phyloP scores from a whole-genome alignment of 2,329 filamentous ascomycete genomes.

The Harringtonia aguacate region DNA sequence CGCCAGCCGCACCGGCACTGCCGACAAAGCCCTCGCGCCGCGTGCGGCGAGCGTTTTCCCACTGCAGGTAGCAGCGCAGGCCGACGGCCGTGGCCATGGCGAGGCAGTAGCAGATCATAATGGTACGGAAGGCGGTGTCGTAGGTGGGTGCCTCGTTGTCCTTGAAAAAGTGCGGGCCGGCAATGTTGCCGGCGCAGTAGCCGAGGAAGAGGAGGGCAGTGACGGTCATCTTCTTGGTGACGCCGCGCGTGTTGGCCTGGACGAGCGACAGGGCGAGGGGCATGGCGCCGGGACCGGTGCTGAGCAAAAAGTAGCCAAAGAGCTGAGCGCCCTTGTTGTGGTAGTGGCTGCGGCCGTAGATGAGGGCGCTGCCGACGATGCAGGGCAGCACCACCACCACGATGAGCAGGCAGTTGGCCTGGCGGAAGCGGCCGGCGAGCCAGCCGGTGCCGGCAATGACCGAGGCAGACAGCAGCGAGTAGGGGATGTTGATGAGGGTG shows the following conservation, averaged over 20 bases:
- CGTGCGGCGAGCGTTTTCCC: slow-evolving; percentile 31
- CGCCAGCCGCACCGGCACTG: slow-evolving; percentile 29
- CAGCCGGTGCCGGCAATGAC: slow-evolving; percentile 38
- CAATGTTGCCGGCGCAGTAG: slow-evolving; percentile 46
- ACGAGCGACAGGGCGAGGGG: slow-evolving; percentile 40
- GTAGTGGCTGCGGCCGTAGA: slow-evolving; percentile 31
- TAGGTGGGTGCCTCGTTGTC: slow-evolving; percentile 38
- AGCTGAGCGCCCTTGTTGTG: slow-evolving; percentile 34
- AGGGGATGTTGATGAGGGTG: slow-evolving; percentile 47
- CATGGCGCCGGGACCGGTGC: slow-evolving; percentile 40
- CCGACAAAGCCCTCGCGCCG: slow-evolving; percentile 32
- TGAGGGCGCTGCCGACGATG: slow-evolving; percentile 40
- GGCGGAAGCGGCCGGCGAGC: slow-evolving; percentile 39
- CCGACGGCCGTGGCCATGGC: slow-evolving; percentile 30
- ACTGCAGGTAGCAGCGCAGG: slow-evolving; percentile 36
- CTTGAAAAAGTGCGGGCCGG: slow-evolving; percentile 44
- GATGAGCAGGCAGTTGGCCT: slow-evolving; percentile 40
- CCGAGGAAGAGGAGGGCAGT: slow-evolving; percentile 43
- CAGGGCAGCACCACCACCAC: slow-evolving; percentile 37
- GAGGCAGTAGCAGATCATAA: slow-evolving; percentile 45
- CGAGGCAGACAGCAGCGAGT: slow-evolving; percentile 38
- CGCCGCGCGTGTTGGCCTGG: slow-evolving; percentile 43
- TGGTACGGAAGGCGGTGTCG: slow-evolving; percentile 41
- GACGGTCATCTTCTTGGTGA: slow-evolving; percentile 51
- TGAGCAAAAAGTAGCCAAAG: slow-evolving; percentile 47